These are phyloP conservation scores for Cercospora nicotianae DNA, from an alignment of 2,329 filamentous ascomycete genomes.

Conservation along the genomic window DNA sequence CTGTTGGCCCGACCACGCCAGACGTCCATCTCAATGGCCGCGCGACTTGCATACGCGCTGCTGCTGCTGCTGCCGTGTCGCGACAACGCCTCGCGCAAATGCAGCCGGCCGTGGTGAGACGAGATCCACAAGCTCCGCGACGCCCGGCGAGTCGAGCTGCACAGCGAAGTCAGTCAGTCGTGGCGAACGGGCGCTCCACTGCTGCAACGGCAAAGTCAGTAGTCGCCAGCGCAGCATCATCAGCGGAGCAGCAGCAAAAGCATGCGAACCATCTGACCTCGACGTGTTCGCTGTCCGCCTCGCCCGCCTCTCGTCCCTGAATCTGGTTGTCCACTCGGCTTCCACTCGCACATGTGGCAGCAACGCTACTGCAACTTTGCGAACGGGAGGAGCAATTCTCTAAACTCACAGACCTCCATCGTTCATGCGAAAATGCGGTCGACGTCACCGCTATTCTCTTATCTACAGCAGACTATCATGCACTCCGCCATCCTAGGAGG, in stretches of 20 bases:
- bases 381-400: neutral
- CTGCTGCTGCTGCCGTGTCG: neutral
- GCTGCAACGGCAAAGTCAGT: too few relatives aligned
- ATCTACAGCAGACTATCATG: too few relatives aligned
- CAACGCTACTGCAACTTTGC: slow-evolving; percentile 8
- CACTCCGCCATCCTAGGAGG: neutral
- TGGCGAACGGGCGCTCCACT: neutral
- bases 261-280: slow-evolving; percentile 10
- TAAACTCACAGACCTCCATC: neutral
- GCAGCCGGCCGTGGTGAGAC: slow-evolving; percentile 2
- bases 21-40: neutral
- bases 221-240: neutral
- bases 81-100: neutral
- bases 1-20: neutral
- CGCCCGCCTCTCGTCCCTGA: slow-evolving; percentile 3
- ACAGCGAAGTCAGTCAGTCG: neutral
- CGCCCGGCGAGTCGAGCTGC: neutral
- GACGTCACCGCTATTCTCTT: slow-evolving; percentile 1
- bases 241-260: slow-evolving; percentile 3
- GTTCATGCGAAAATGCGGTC: neutral
- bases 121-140: slow-evolving; percentile 5
- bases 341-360: neutral
- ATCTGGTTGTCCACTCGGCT: slow-evolving; percentile 11
- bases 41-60: neutral
- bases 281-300: neutral